A percentile compares a stretch with the other conserved stretches of the same genome.
Conservation (phyloP, 2,329 filamentous ascomycete species). For the Diaporthe citriasiana region DNA sequence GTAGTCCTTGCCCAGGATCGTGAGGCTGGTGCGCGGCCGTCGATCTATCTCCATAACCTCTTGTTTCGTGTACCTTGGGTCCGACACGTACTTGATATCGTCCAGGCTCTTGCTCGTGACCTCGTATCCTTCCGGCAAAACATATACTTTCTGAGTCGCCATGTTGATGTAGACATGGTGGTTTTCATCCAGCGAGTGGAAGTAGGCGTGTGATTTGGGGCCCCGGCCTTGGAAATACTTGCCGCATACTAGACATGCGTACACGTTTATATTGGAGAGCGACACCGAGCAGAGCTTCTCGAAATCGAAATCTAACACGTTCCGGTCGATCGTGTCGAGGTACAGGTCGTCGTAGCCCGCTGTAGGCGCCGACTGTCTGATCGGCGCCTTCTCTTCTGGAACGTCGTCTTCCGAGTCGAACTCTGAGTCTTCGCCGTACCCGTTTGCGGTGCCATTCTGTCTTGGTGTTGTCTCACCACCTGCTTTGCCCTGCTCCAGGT, state of each 20-base stretch:
- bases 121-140: constrained; percentile 96
- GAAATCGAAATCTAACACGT: constrained; percentile 96
- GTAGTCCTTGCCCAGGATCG: constrained; percentile 87
- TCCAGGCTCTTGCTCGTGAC: constrained; percentile 94
- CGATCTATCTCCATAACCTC: constrained; percentile 87
- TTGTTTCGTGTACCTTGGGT: constrained; percentile 84
- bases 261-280: constrained; percentile 98
- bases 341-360: constrained; percentile 96
- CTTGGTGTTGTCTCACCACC: constrained; percentile 34
- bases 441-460: constrained; percentile 46
- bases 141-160: constrained; percentile 90
- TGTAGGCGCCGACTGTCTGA: constrained; percentile 82
- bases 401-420: constrained; percentile 57
- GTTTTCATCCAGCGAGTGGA: constrained; percentile 93
- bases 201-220: constrained; percentile 95
- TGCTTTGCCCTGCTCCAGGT: constrained; percentile 50
- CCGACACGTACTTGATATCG: constrained; percentile 98
- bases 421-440: constrained; percentile 54
- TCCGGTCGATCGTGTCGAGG: constrained; percentile 95
- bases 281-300: constrained; percentile 98
- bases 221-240: constrained; percentile 97
- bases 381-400: constrained; percentile 58
- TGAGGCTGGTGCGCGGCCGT: constrained; percentile 74
- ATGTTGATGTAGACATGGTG: constrained; percentile 99
- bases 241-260: constrained; percentile 97